phyloP scores from a whole-genome alignment of 2,329 filamentous ascomycete genomes.

The Microcyclosporella mali region DNA sequence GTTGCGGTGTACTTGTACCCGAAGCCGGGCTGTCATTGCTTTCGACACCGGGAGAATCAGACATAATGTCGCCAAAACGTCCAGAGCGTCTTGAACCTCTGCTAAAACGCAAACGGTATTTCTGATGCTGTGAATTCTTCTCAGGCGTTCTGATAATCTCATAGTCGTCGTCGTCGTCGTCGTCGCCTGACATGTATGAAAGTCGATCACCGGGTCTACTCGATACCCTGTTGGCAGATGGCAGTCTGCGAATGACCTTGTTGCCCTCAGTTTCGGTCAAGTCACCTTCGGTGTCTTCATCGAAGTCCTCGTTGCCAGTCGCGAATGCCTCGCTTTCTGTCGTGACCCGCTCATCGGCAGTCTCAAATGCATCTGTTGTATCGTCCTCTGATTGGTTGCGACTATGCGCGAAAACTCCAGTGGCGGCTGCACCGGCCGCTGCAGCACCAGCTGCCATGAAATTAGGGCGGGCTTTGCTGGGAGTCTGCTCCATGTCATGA shows the following conservation, averaged over 20 bases:
- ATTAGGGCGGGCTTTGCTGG: slow-evolving; percentile 40
- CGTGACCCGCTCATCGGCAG: slow-evolving; percentile 67
- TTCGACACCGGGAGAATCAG: slow-evolving; percentile 18
- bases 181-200: slow-evolving; percentile 81
- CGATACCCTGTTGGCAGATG: slow-evolving; percentile 22
- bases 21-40: slow-evolving; percentile 23
- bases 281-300: slow-evolving; percentile 62
- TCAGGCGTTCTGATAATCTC: slow-evolving; percentile 54
- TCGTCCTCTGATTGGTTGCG: slow-evolving; percentile 43
- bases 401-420: slow-evolving; percentile 63
- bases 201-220: slow-evolving; percentile 51
- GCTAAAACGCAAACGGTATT: slow-evolving; percentile 65
- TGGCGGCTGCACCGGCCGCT: slow-evolving; percentile 43
- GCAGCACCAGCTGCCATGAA: slow-evolving; percentile 27
- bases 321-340: slow-evolving; percentile 87
- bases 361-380: slow-evolving; percentile 59
- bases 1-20: slow-evolving; percentile 36
- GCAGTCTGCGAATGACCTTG: slow-evolving; percentile 10
- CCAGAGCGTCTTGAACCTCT: slow-evolving; percentile 48
- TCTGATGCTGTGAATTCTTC: slow-evolving; percentile 57
- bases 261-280: slow-evolving; percentile 76
- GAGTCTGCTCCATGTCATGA: slow-evolving; percentile 55
- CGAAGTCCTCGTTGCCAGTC: slow-evolving; percentile 73
- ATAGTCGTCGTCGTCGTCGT: slow-evolving; percentile 64
- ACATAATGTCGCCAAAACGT: slow-evolving; percentile 42